Base-by-base conservation (phyloP, 2,329 filamentous ascomycete genomes). In the Meredithiella fracta region DNA sequence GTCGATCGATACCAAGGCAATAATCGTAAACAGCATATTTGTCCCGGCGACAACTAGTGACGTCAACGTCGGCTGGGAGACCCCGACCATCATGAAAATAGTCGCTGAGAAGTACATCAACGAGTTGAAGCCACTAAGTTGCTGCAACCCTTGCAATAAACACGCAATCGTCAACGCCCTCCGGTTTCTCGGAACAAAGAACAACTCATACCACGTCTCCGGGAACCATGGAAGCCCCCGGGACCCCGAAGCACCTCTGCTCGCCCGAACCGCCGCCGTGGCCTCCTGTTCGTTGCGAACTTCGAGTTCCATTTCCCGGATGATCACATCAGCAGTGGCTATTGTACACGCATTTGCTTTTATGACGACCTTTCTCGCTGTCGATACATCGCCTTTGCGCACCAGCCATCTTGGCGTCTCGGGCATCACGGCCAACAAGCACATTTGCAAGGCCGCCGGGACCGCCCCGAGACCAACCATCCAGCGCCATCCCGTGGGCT, bases 51-150 rank as follows among this genome's bases (percentile, higher is more conserved):
- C 84, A 1, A 81, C 82, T 58, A 94, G 76, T 1, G 86, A 86
- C 1, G 85, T 88, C 52, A 91, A 75, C 0, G 86, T 92, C 3
- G 88, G 87, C 56, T 80, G 84, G 44, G 76, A 74, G 65, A 94
- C 94, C 0, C 84, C 84, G 0, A 94, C 76, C 31, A 88, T 74
- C 2, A 78, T 76, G 65, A 91, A 91, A 29, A 91, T 87, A 6
- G 85, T 89, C 3, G 85, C 85, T 0, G 85, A 88, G 65, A 88
- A 94, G 68, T 94, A 94, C 87, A 94, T 94, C 29, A 95, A 73
- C 9, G 85, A 89, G 69, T 95, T 94, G 67, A 92, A 92, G 1
- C 86, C 89, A 63, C 86, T 92, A 1, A 94, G 75, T 66, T 97
- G 91, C 68, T 96, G 91, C 5, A 94, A 71, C 0, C 82, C 87